Base-by-base conservation (phyloP, 805 yeast genomes). In the Grigorovia yakushimaensis region DNA sequence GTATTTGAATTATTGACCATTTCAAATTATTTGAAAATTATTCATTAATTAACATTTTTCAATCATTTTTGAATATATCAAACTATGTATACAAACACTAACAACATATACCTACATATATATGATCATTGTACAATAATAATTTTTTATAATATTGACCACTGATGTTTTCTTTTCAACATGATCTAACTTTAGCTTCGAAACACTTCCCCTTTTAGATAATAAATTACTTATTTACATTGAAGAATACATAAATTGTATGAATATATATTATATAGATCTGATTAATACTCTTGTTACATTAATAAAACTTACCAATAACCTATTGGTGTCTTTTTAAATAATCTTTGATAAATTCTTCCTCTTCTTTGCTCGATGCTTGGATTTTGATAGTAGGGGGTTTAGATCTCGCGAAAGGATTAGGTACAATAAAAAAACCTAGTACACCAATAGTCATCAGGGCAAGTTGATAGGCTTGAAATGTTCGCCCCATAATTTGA, bases 341-440 rank as follows among this genome's bases (percentile, higher is more conserved):
- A 74, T 78, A 88, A 60, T 81, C 84, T 65, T 70, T 74, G 61
- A 89, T 82, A 73, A 84, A 89, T 67, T 83, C 81, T 68, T 86
- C 95, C 73, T 89, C 97, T 62, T 88, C 97, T 57, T 88, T 80
- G 44, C 88, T 77, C 48, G 79, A 68, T 54, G 95, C 95, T 54
- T 79, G 77, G 66, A 88, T 76, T 39, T 81, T 72, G 42, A 93
- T 88, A 57, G 71, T 73, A 52, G 75, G 72, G 59, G 82, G 77
- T 55, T 79, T 73, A 54, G 77, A 73, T 22, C 79, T 69, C 44
- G 66, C 58, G 47, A 68, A 81, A 67, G 89, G 87, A 67, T 86
- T 84, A 64, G 93, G 93, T 43, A 73, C 66, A 51, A 76, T 79
- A 47, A 79, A 67, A 42, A 80, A 73, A 38, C 76, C 78, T 45